phyloP scores from a whole-genome alignment of 2,329 filamentous ascomycete species.

The Achaetomium macrosporum region DNA sequence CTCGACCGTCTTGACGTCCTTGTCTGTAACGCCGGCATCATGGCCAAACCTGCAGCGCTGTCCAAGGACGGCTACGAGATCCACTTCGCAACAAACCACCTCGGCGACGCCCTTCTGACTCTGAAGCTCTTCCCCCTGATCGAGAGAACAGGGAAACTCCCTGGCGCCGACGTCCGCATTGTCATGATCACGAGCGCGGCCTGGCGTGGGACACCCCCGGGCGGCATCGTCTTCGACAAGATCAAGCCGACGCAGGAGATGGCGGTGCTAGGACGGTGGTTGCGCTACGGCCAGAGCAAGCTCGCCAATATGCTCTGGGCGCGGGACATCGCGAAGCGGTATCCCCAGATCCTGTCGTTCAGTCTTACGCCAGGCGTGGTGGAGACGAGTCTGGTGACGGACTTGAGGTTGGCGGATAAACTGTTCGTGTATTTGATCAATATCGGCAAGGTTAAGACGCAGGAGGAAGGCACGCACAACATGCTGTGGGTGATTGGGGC shows the following conservation, averaged over 20 bases:
- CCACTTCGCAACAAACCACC: constrained; percentile 42
- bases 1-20: constrained; percentile 36
- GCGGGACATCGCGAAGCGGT: constrained; percentile 26
- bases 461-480: constrained; percentile 6
- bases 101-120: constrained; percentile 39
- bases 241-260: constrained; percentile 9
- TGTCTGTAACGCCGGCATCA: constrained; percentile 41
- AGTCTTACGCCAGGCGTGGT: constrained; percentile 27
- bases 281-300: constrained; percentile 33
- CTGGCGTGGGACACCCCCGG: constrained; percentile 8
- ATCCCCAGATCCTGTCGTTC: constrained; percentile 25
- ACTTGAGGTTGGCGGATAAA: constrained; percentile 19
- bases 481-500: constrained; percentile 12
- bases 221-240: constrained; percentile 14
- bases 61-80: constrained; percentile 41
- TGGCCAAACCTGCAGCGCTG: constrained; percentile 31
- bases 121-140: constrained; percentile 29
- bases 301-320: constrained; percentile 31
- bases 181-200: constrained; percentile 16
- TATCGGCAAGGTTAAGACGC: background rate
- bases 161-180: constrained; percentile 21
- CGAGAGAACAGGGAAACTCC: constrained; percentile 12
- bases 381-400: constrained; percentile 21
- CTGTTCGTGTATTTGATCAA: constrained; percentile 2
- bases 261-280: constrained; percentile 12